Base-by-base conservation (phyloP, 768 basidiomycete genomes). In the Lactifluus echinatus region DNA sequence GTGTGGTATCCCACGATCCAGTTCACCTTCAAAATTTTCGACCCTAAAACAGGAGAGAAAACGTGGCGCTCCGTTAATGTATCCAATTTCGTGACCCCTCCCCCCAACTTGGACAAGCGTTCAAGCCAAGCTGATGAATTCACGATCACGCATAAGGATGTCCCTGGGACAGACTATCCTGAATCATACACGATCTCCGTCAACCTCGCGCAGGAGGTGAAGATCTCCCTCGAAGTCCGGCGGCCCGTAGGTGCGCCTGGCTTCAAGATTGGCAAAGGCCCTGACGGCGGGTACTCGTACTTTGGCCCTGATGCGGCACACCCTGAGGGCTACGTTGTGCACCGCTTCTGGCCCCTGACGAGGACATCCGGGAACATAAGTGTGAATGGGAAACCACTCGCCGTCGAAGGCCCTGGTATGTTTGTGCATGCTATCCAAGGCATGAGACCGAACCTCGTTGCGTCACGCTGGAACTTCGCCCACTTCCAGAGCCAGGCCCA, bases 351-450 rank as follows among this genome's bases (percentile, higher is more conserved):
- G 87, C 93, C 93, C 14, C 77, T 81, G 37, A 76, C 78, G 62
- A 65, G 71, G 29, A 80, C 77, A 17, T 74, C 76, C 24, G 94
- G 94, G 5, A 78, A 81, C 63, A 66, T 94, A 69, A 80, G 88
- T 47, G 69, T 74, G 61, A 79, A 82, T 31, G 89, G 89, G 43
- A 71, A 80, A 56, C 85, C 85, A 6, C 71, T 74, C 54, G 48
- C 74, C 8, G 71, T 82, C 53, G 69, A 79, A 31, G 89, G 87
- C 43, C 73, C 79, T 36, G 90, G 91, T 28, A 89, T 93, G 87
- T 84, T 95, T 70, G 79, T 94, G 19, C 90, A 95, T 70, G 95
- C 95, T 44, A 96, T 98, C 69, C 95, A 98, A 69, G 96, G 95
- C 69, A 95, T 99, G 92, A 82, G 93, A 8, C 93, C 95, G 48